These are phyloP conservation scores for Pleodorina starrii DNA, from an alignment of 139 green algal genomes.

Conservation along the genomic window DNA sequence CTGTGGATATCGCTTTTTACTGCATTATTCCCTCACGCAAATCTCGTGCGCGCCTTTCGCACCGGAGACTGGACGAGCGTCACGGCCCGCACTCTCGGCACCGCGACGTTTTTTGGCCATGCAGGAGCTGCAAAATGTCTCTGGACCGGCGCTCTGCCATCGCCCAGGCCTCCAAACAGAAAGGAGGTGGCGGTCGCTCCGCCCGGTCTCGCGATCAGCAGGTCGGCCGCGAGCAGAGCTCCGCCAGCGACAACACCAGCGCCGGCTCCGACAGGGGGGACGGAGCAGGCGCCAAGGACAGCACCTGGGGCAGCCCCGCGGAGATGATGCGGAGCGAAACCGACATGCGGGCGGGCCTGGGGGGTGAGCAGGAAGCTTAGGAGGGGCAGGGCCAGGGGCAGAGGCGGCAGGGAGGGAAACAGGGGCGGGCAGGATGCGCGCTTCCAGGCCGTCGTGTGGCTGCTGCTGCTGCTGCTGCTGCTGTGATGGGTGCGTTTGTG, in stretches of 20 bases:
- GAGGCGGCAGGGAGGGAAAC: too few relatives aligned
- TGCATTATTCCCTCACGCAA: too few relatives aligned
- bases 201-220: slow-evolving; percentile 7
- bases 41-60: too few relatives aligned
- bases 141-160: slow-evolving; percentile 23
- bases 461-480: too few relatives aligned
- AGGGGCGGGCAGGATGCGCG: too few relatives aligned
- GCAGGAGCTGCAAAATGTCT: slow-evolving; percentile 45
- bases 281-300: not conserved
- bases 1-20: too few relatives aligned
- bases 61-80: too few relatives aligned
- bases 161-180: not conserved
- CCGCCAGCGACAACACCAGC: slow-evolving; percentile 19
- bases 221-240: not conserved
- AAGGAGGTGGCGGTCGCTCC: not conserved
- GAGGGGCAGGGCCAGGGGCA: too few relatives aligned
- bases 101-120: too few relatives aligned
- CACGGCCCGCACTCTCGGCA: too few relatives aligned
- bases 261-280: slow-evolving; percentile 15
- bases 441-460: too few relatives aligned
- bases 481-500: too few relatives aligned
- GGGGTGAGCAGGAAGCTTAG: not conserved
- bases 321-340: not conserved
- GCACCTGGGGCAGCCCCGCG: not conserved
- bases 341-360: not conserved